Conservation (phyloP, 179 eudicot genomes). For the Camellia oleifera region DNA sequence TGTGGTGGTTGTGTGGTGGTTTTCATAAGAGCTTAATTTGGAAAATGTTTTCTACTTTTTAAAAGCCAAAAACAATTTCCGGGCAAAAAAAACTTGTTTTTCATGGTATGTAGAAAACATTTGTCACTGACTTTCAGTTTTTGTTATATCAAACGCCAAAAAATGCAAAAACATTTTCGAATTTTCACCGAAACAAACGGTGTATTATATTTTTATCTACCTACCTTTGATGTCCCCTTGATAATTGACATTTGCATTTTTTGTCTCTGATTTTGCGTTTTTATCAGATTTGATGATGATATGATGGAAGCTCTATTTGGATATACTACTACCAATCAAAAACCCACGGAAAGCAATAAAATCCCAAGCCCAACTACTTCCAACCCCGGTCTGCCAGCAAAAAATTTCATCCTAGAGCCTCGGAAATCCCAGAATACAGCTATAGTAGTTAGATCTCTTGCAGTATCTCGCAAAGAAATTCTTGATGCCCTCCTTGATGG, state of each 20-base stretch:
- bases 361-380: conserved; percentile 19
- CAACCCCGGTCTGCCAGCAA: conserved; percentile 35
- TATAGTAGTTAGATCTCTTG: conserved; percentile 66
- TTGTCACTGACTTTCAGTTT: no score
- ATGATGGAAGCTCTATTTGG: conserved; percentile 82
- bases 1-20: no score
- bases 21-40: no score
- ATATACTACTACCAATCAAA: conserved; percentile 37
- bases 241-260: conserved; percentile 1
- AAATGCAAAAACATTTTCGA: no score
- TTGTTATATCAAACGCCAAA: no score
- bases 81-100: no score
- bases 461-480: conserved; percentile 53
- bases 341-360: conserved; percentile 29
- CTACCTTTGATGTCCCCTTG: background rate
- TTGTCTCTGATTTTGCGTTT: background rate
- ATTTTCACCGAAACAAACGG: no score
- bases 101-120: no score
- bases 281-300: conserved; percentile 63
- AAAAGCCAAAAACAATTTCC: no score
- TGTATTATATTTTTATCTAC: background rate
- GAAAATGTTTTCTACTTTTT: no score
- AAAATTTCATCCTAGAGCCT: conserved; percentile 60
- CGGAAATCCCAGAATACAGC: conserved; percentile 84
- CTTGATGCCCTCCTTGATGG: conserved; percentile 59